Conservation (phyloP, 495 filamentous ascomycete species). For the Lepraria neglecta region DNA sequence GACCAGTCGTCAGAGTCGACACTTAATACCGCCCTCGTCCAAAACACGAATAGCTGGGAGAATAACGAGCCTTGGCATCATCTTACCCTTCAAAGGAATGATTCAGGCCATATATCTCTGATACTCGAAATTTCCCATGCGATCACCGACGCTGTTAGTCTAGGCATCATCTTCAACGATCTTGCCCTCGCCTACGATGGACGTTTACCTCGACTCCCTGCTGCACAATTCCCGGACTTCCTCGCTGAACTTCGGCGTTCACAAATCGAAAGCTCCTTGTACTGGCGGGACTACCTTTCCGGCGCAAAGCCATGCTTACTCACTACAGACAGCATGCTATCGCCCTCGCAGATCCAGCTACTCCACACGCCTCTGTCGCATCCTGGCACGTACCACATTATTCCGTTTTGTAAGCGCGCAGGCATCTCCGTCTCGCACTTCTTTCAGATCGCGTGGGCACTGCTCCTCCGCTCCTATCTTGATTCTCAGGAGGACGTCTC, state of each 20-base stretch:
- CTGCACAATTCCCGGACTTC: not conserved
- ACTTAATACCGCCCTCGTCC: not conserved
- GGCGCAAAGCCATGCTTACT: not conserved
- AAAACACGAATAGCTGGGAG: not conserved
- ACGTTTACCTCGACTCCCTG: not conserved
- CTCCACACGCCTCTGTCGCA: not conserved
- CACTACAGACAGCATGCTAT: not conserved
- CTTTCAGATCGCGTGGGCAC: not conserved
- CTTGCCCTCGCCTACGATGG: not conserved
- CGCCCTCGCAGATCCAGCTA: not conserved
- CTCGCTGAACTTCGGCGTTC: not conserved
- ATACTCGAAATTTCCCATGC: not conserved
- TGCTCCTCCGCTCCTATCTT: not conserved
- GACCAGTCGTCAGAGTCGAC: not conserved
- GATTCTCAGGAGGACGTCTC: not conserved
- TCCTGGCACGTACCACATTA: not conserved
- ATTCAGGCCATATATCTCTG: not conserved
- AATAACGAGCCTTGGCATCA: not conserved
- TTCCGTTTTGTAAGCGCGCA: not conserved
- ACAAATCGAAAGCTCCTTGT: not conserved
- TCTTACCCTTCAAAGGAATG: not conserved
- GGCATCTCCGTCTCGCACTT: not conserved
- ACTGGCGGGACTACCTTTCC: not conserved
- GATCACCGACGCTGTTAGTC: not conserved
- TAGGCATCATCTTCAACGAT: not conserved